phyloP scores from a whole-genome alignment of 192 early-diverging fungal genomes.

The Neocallimastix lanati region DNA sequence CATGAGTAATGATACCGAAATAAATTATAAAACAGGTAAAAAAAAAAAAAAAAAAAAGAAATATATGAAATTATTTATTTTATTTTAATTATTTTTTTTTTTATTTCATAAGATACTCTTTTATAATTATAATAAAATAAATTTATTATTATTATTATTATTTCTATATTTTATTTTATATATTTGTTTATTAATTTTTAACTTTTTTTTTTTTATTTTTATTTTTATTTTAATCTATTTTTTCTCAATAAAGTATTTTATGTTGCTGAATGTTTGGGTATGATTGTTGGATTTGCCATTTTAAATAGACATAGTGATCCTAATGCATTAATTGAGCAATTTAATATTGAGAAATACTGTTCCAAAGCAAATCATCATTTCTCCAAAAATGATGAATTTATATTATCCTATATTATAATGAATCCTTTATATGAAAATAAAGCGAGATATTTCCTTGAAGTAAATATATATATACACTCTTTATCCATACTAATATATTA shows the following conservation, averaged over 20 bases:
- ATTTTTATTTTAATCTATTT: too few relatives aligned
- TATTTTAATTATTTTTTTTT: too few relatives aligned
- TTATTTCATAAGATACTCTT: too few relatives aligned
- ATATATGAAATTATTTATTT: too few relatives aligned
- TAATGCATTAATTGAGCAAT: conserved; percentile 20
- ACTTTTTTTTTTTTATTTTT: too few relatives aligned
- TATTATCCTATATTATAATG: conserved; percentile 14
- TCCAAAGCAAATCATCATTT: conserved; percentile 5
- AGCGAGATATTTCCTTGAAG: conserved; percentile 20
- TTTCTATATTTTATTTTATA: too few relatives aligned
- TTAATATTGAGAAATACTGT: conserved; percentile 21
- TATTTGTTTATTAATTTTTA: too few relatives aligned
- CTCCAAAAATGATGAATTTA: conserved; percentile 4
- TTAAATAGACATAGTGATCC: conserved; percentile 9
- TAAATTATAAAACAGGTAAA: not conserved
- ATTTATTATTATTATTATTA: too few relatives aligned
- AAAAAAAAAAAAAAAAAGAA: too few relatives aligned
- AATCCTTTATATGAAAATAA: conserved; percentile 25
- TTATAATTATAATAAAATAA: too few relatives aligned
- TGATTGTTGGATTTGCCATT: conserved; percentile 13
- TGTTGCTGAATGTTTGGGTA: conserved; percentile 11
- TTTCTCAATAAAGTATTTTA: conserved; percentile 5
- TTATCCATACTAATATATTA: too few relatives aligned
- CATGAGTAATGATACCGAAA: not conserved
- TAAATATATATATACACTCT: too few relatives aligned